A percentile compares a stretch with the other conserved stretches of the same genome.
Evolutionary conservation across 2,329 filamentous ascomycete genomes (phyloP).

Genomic region (Fusarium longipes): DNA sequence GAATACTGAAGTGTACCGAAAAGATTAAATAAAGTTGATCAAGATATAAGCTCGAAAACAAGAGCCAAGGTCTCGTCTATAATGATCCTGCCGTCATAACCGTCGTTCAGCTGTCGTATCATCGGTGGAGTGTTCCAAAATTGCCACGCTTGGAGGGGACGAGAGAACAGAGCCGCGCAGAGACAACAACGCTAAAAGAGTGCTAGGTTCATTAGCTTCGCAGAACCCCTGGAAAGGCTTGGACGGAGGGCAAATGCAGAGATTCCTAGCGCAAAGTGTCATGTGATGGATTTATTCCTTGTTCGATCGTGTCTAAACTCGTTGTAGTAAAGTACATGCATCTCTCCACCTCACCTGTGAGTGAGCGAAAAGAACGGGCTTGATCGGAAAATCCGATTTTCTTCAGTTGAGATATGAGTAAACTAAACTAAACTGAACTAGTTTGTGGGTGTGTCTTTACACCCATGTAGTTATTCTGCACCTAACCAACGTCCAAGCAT

Average conservation of each 20-base stretch:
- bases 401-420: slow-evolving; percentile 17
- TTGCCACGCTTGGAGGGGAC: neutral
- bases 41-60: too few species aligned
- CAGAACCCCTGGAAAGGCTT: neutral
- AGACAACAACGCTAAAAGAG: slow-evolving; percentile 1
- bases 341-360: neutral
- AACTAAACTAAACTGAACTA: neutral
- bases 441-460: neutral
- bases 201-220: neutral
- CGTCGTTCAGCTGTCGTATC: neutral
- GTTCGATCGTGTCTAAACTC: slow-evolving; percentile 2
- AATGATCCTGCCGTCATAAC: too few species aligned
- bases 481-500: too few species aligned
- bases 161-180: neutral
- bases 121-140: neutral
- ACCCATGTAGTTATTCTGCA: too few species aligned
- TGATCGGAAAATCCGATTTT: slow-evolving; percentile 1
- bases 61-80: neutral
- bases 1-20: too few species aligned
- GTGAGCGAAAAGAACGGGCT: neutral
- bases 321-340: neutral
- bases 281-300: slow-evolving; percentile 24
- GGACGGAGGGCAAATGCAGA: neutral
- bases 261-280: slow-evolving; percentile 8
- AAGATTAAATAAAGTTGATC: too few species aligned